Conservation (phyloP, 306 rosid genomes). For the Neltuma alba region DNA sequence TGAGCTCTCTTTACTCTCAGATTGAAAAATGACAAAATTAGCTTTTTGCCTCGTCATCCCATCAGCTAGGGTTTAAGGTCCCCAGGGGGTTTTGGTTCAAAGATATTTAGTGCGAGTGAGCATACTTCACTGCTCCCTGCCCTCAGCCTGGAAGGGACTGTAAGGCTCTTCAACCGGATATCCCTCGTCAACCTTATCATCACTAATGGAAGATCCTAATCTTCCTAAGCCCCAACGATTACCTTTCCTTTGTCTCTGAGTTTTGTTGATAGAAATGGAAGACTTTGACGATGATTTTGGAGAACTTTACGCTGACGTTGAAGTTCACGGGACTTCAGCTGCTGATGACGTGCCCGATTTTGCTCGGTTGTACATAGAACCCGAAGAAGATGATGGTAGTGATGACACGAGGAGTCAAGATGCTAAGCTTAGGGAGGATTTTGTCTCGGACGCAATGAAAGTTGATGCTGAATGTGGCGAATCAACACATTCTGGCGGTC, state of each 20-base stretch:
- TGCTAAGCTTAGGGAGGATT: background rate
- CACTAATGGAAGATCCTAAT: conserved; percentile 21
- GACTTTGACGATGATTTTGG: conserved; percentile 63
- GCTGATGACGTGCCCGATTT: conserved; percentile 28
- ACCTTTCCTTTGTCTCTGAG: background rate
- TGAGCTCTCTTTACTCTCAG: background rate
- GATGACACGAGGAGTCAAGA: background rate
- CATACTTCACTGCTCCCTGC: background rate
- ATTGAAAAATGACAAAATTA: background rate
- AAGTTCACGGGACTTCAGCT: conserved; percentile 39
- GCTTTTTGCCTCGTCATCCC: background rate
- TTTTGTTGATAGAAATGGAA: conserved; percentile 36
- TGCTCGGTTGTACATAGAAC: conserved; percentile 20
- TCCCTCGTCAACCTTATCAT: background rate
- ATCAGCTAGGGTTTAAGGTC: conserved; percentile 28
- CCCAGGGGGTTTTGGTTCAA: background rate
- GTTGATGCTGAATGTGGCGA: conserved; percentile 12
- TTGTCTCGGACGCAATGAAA: conserved; percentile 21
- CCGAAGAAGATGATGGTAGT: conserved; percentile 18
- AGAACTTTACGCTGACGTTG: conserved; percentile 52
- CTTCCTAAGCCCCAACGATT: background rate
- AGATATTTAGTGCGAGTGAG: background rate
- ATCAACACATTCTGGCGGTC: conserved; percentile 2
- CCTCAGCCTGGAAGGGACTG: background rate
- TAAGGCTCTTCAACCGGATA: too few relatives aligned